Evolutionary conservation across 306 rosid genomes (phyloP), one percentile per base, ranked within the genome.

Genomic region (Lathyrus sativus): DNA sequence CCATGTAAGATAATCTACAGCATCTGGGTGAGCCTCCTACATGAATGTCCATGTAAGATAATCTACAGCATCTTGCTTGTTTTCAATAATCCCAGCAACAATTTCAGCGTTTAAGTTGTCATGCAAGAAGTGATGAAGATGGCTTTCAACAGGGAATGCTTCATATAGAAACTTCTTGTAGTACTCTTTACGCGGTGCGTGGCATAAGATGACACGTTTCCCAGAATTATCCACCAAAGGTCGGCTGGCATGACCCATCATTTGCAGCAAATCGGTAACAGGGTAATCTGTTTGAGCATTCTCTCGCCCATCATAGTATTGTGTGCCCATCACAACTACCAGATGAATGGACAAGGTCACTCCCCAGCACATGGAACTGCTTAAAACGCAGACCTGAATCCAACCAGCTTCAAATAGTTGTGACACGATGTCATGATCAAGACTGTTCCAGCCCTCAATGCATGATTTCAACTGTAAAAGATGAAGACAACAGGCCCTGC

Each of bases 231-330:
- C 59, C n/a, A 53, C 59, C n/a, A 53, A 73, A 31, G 98, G 98
- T n/a, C 98, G 88, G 83, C 96, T 89, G 11, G 98, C 96, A 86
- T 87, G 98, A 76, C 96, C 98, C 96, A 92, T 89, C 98, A 92
- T 92, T 79, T 92, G 98, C 79, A 92, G 72, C 67, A 92, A 81
- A 87, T 92, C 95, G 63, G 96, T 86, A 45, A 92, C 96, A 2
- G 98, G 98, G 80, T 92, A 92, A 76, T 89, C 98, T 9, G 98
- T 67, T 67, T 92, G 96, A 7, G 90, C 82, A 83, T 92, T 92
- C 80, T 92, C 98, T 68, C 95, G 78, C 18, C 98, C 92, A 72
- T 92, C 96, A 71, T 86, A 92, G 62, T 87, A 92, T 49, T 92
- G 98, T 13, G 98, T 92, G 49, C 98, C 98, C 96, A 89, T 92